phyloP scores from a whole-genome alignment of 2,329 filamentous ascomycete species.

The Blumeriella jaapii region DNA sequence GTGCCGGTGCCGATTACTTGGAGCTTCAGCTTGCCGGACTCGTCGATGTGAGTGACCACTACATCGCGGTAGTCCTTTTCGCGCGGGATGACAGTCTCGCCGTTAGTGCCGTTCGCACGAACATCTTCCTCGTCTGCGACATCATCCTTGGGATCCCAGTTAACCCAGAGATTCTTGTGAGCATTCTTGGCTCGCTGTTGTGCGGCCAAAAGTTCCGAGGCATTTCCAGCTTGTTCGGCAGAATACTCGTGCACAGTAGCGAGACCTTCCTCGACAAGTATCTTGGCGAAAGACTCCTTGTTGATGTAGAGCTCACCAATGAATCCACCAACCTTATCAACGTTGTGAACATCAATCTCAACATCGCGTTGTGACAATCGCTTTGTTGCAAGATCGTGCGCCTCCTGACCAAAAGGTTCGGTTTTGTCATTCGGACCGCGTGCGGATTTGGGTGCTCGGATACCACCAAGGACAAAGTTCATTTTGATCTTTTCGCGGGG shows the following conservation, averaged over 20 bases:
- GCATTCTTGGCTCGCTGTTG: slow-evolving; percentile 84
- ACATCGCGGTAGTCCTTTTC: slow-evolving; percentile 91
- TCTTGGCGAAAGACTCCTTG: slow-evolving; percentile 90
- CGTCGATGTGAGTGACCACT: slow-evolving; percentile 80
- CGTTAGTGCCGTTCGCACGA: slow-evolving; percentile 40
- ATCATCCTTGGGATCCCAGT: slow-evolving; percentile 88
- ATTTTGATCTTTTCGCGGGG: slow-evolving; percentile 90
- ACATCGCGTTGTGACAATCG: slow-evolving; percentile 90
- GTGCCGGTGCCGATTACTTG: slow-evolving; percentile 86
- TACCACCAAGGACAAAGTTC: slow-evolving; percentile 86
- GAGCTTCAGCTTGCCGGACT: slow-evolving; percentile 73
- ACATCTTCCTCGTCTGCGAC: slow-evolving; percentile 45
- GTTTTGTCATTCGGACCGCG: slow-evolving; percentile 66
- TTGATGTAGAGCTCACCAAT: slow-evolving; percentile 90
- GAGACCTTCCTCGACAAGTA: slow-evolving; percentile 85
- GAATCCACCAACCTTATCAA: slow-evolving; percentile 95
- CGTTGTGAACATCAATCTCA: slow-evolving; percentile 87
- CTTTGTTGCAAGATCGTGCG: slow-evolving; percentile 79
- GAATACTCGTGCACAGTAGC: slow-evolving; percentile 90
- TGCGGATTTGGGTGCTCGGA: slow-evolving; percentile 80
- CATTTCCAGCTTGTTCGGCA: slow-evolving; percentile 88
- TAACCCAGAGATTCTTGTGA: slow-evolving; percentile 80
- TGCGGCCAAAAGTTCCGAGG: slow-evolving; percentile 74
- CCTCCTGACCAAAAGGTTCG: slow-evolving; percentile 92
- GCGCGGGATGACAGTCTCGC: slow-evolving; percentile 43